Evolutionary conservation across 257 asterid species (phyloP), one percentile per base, ranked within the genome.

Genomic region (Nicotiana tabacum): DNA sequence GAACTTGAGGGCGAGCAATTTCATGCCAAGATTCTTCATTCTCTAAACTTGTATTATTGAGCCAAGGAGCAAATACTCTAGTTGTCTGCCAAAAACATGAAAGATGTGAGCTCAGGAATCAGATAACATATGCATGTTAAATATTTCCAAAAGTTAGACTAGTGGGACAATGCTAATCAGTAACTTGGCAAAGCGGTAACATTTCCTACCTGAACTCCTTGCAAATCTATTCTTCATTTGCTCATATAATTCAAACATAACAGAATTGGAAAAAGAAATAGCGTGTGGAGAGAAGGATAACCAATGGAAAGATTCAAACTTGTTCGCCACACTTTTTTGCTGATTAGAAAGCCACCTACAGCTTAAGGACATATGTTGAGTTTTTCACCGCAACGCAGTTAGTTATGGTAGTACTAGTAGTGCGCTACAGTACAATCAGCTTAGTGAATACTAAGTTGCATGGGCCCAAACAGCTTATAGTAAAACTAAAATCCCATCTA

Each of bases 1-100:
- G 99, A 89, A 96, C 99, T 85, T 96, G 99, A 51, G 99, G 98
- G 30, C 99, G 92, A 35, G 98, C 98, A 83, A 96, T 96, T 92
- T 96, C 99, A 91, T 93, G 93, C 99, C 99, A 96, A 66, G 90
- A 88, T 79, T 89, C 97, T 85, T 83, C 84, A 77, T 83, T 88
- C 80, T 86, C 88, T 83, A 70, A 72, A 64, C 83, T 83, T 80
- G 90, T 84, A 60, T 82, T 77, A 72, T 83, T 84, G 77, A 78
- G 78, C 98, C 99, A 96, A 64, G 98, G 89, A 62, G 98, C 91
- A 84, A 90, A 94, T 86, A 96, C 83, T 87, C 98, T 90, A 64
- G 93, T 90, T 72, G 99, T 93, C 98, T 96, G 95, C 77, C 86
- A 89, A 90, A 83, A 53, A 84, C 51, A 30, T 32, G 74, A 35